Conservation (phyloP, 257 asterid genomes). For the Anisodus acutangulus region DNA sequence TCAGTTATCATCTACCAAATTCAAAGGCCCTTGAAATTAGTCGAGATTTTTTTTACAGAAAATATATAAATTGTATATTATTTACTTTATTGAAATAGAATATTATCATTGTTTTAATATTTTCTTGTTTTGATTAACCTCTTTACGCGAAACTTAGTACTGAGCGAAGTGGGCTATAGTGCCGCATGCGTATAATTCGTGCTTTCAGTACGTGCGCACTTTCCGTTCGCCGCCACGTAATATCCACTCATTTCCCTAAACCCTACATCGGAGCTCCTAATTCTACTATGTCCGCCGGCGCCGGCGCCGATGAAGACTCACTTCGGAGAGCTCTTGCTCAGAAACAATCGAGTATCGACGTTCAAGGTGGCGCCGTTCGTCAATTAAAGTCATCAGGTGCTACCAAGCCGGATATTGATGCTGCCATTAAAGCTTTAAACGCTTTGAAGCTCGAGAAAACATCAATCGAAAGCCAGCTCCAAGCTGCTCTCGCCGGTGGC, state of each 20-base stretch:
- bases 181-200: conserved; percentile 31
- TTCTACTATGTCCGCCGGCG: background rate
- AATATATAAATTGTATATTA: no score
- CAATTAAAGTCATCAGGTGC: conserved; percentile 45
- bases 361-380: conserved; percentile 42
- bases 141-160: no score
- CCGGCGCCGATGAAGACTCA: conserved; percentile 34
- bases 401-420: conserved; percentile 44
- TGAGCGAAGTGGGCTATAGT: background rate
- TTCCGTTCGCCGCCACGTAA: conserved; percentile 16
- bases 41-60: no score
- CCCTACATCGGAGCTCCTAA: background rate
- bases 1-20: no score
- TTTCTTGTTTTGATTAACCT: no score
- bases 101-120: no score
- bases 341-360: conserved; percentile 35
- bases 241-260: background rate
- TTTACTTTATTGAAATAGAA: no score
- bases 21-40: no score
- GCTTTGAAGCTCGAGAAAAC: conserved; percentile 41
- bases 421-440: conserved; percentile 42
- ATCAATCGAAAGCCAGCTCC: conserved; percentile 40
- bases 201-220: conserved; percentile 5
- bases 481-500: conserved; percentile 19
- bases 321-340: conserved; percentile 44